These are phyloP conservation scores for Plasmodium adleri DNA, from an alignment of 169 alveolate species.

Conservation along the genomic window DNA sequence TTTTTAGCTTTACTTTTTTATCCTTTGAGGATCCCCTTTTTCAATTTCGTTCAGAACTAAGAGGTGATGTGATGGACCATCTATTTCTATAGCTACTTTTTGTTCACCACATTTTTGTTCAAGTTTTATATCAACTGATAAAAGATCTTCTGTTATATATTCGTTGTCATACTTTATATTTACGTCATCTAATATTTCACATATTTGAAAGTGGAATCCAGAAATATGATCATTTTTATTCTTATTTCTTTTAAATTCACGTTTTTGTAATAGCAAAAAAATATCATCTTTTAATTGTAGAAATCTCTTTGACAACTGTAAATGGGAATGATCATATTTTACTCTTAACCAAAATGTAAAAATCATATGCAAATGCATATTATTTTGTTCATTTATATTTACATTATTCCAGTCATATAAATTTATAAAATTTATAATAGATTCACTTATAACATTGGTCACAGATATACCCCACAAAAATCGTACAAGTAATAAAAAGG, in stretches of 20 bases:
- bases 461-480: constrained; percentile 72
- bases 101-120: constrained; percentile 2
- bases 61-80: constrained; percentile 77
- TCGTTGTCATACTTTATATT: constrained; percentile 60
- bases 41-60: constrained; percentile 25
- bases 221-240: constrained; percentile 16
- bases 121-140: constrained; percentile 51
- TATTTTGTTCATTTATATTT: constrained; percentile 33
- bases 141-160: constrained; percentile 65
- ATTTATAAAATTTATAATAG: constrained; percentile 44
- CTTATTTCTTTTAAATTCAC: not conserved
- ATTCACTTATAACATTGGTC: constrained; percentile 39
- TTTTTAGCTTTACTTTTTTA: constrained; percentile 26
- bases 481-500: constrained; percentile 63
- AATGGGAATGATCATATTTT: constrained; percentile 41
- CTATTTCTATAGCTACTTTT: constrained; percentile 69
- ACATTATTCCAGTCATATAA: constrained; percentile 55
- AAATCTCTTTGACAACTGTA: constrained; percentile 18
- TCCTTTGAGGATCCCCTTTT: not conserved
- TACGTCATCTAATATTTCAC: constrained; percentile 23
- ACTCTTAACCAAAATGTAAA: constrained; percentile 72
- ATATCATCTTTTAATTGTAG: constrained; percentile 33
- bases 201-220: constrained; percentile 30
- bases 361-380: constrained; percentile 75
- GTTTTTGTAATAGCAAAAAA: constrained; percentile 13